Base-by-base conservation (phyloP, 169 alveolate species). In the Fabrea salina region DNA sequence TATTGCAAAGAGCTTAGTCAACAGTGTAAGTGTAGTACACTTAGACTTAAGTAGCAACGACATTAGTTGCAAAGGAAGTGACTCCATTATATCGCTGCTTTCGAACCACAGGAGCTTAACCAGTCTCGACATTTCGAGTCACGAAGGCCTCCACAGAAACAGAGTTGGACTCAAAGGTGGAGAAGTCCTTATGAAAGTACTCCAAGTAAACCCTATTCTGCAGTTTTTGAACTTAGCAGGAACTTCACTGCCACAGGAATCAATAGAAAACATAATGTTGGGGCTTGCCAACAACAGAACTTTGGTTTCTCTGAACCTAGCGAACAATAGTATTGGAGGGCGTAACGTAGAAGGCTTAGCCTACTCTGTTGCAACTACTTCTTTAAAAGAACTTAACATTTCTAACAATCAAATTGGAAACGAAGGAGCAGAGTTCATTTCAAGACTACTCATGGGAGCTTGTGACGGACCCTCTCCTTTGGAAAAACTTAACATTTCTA, bases 91-190 rank as follows among this genome's bases (percentile, higher is more conserved):
- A 66, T 84, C 71, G 47, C 43, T 74, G 47, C 51, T 93, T 59
- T 32, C 79, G 8, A 53, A 74, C 22, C 86, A 90, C 68, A 66
- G 79, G 22, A 83, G 91, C 7, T 40, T 93, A 4, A 79, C 86
- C 7, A 79, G 91, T 39, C 47, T 93, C 22, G 87, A 83, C 47
- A 37, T 93, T 32, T 82, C 92, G 13, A 72, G 91, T n/a, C 79
- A 74, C 25, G 97, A 93, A 50, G 95, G 95, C 2, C 72, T 93
- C 37, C 64, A 89, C 64, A 85, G 93, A 56, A 93, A 93, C 79
- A 87, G 89, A 54, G 53, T 93, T 19, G 87, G 93, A 13, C 53
- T 75, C 2, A 82, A 82, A 70, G 94, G n/a, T n/a, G n/a, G n/a
- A n/a, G n/a, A n/a, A 54, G 84, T 81, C 25, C 57, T 90, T 32